These are phyloP conservation scores for Aspergillus candidus DNA, from an alignment of 2,329 filamentous ascomycete species.

Conservation along the genomic window DNA sequence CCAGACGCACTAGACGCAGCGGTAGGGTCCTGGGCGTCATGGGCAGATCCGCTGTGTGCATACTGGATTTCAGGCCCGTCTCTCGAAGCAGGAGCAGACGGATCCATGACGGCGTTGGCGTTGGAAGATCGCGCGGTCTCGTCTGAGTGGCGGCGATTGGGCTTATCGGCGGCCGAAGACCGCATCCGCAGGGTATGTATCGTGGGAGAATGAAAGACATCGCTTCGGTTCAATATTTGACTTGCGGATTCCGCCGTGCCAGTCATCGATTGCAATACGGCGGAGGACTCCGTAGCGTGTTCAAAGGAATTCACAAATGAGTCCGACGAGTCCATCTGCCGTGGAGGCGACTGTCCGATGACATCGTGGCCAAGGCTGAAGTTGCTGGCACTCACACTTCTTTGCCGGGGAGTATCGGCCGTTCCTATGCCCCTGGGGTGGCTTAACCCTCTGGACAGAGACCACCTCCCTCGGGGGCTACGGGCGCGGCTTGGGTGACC, in stretches of 20 bases:
- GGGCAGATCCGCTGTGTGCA: constrained; percentile 19
- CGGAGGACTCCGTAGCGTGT: constrained; percentile 66
- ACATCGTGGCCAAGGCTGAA: constrained; percentile 47
- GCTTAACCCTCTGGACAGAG: constrained; percentile 14
- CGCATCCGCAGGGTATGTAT: constrained; percentile 40
- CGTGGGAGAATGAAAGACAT: constrained; percentile 78
- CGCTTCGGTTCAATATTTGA: constrained; percentile 79
- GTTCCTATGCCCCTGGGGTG: constrained; percentile 9
- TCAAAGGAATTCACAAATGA: constrained; percentile 70
- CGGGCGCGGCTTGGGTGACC: constrained; percentile 13
- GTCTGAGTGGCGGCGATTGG: constrained; percentile 26
- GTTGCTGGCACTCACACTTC: constrained; percentile 59
- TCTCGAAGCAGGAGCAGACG: constrained; percentile 3
- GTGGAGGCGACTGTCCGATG: constrained; percentile 46
- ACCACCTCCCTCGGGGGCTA: constrained; percentile 16
- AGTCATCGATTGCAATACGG: constrained; percentile 63
- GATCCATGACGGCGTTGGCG: constrained; percentile 15
- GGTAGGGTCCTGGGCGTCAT: constrained; percentile 15
- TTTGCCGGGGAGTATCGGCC: constrained; percentile 28
- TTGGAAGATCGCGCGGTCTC: constrained; percentile 30
- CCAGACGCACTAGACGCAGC: constrained; percentile 41
- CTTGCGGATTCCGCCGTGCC: constrained; percentile 77
- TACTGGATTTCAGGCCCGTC: constrained; percentile 14
- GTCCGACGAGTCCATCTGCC: constrained; percentile 60
- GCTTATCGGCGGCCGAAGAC: constrained; percentile 23